A percentile compares a stretch with the other conserved stretches of the same genome.
Evolutionary conservation across 129 eudicot genomes (phyloP).

Genomic region (Rutidosis leptorrhynchoides): DNA sequence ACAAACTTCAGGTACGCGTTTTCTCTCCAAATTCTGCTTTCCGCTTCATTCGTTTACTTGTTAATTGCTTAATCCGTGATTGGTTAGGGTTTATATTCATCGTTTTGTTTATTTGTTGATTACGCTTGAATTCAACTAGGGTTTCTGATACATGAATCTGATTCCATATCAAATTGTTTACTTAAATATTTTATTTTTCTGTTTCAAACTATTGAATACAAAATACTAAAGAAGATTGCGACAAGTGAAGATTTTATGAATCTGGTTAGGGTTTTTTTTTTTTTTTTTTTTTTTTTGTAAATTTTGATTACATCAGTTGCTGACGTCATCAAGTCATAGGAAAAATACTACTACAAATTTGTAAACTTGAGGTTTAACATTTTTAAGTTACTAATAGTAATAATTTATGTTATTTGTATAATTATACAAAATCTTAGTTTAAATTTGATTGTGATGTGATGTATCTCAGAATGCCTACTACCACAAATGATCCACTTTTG

Average conservation of each 20-base stretch:
- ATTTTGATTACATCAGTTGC: neutral
- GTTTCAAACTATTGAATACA: neutral
- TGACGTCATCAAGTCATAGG: neutral
- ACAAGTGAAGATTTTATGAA: too few relatives aligned
- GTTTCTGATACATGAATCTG: neutral
- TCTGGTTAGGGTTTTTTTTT: too few relatives aligned
- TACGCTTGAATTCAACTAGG: conserved; percentile 3
- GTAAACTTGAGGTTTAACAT: neutral
- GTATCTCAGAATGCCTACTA: conserved; percentile 46
- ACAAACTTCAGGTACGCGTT: conserved; percentile 17
- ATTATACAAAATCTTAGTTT: too few relatives aligned
- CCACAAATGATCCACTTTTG: conserved; percentile 50
- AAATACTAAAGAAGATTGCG: neutral
- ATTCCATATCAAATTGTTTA: neutral
- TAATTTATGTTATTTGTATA: too few relatives aligned
- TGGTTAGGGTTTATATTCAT: conserved; percentile 9
- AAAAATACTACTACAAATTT: neutral
- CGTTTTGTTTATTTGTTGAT: conserved; percentile 4
- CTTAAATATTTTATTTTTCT: too few relatives aligned
- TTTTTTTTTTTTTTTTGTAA: too few relatives aligned
- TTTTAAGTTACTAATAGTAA: too few relatives aligned
- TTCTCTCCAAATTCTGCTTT: neutral
- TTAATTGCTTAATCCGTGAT: neutral
- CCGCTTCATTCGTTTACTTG: neutral
- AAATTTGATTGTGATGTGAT: neutral